Conservation (phyloP, 805 yeast species). For the Myxozyma lipomycoides region DNA sequence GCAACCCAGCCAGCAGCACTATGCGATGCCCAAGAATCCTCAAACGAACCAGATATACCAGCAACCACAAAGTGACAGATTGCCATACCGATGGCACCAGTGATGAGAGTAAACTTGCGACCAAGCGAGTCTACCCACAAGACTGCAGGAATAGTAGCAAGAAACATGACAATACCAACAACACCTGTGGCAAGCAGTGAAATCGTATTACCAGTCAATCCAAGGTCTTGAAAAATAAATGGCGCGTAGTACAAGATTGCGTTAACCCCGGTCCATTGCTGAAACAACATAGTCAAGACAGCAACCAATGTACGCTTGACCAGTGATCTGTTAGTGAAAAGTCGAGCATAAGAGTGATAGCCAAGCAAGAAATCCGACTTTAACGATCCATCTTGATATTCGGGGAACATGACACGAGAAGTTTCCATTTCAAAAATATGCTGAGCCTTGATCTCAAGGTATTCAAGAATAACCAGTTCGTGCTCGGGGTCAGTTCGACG, state of each 20-base stretch:
- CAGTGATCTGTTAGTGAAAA: neutral
- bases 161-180: conserved; percentile 33
- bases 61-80: conserved; percentile 30
- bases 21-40: conserved; percentile 27
- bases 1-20: conserved; percentile 33
- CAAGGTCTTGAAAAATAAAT: conserved; percentile 48
- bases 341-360: neutral
- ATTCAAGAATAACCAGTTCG: conserved; percentile 8
- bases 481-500: conserved; percentile 41
- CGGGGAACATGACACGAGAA: neutral
- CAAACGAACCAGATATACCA: conserved; percentile 31
- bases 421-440: neutral
- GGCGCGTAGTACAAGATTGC: conserved; percentile 48
- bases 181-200: conserved; percentile 33
- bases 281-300: conserved; percentile 35
- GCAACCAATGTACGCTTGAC: neutral
- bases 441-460: neutral
- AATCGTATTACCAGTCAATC: conserved; percentile 37
- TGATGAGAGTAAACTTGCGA: conserved; percentile 27
- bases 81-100: conserved; percentile 25
- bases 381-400: neutral
- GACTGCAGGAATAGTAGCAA: conserved; percentile 30
- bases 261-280: conserved; percentile 40
- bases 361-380: neutral
- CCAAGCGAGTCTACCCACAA: conserved; percentile 31